Conservation (phyloP, 2,329 filamentous ascomycete genomes). For the Beauveria australis region DNA sequence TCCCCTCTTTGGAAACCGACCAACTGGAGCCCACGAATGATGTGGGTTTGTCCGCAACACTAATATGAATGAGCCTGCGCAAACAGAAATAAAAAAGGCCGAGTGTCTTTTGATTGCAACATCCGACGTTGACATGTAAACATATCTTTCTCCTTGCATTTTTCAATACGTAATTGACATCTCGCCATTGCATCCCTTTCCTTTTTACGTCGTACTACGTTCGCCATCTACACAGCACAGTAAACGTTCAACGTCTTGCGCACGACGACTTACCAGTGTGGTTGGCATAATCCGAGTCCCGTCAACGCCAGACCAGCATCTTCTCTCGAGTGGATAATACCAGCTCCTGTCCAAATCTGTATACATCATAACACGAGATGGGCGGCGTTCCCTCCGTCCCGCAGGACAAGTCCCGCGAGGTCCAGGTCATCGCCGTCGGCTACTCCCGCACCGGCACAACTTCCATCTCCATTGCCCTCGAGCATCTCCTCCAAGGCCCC, state of each 20-base stretch:
- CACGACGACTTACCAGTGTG: too few relatives aligned
- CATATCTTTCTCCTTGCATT: too few relatives aligned
- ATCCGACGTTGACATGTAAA: too few relatives aligned
- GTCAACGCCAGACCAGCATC: too few relatives aligned
- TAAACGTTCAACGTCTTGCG: too few relatives aligned
- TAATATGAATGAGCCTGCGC: not conserved
- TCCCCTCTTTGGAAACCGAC: not conserved
- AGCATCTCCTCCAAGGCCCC: slow-evolving; percentile 38
- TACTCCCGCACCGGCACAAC: slow-evolving; percentile 41
- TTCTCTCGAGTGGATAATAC: too few relatives aligned
- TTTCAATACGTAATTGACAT: too few relatives aligned
- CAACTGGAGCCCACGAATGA: not conserved
- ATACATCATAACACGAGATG: slow-evolving; percentile 12
- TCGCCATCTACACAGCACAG: too few relatives aligned
- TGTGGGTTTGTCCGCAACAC: not conserved
- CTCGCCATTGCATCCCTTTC: too few relatives aligned
- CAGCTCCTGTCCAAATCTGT: not conserved
- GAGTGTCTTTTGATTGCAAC: not conserved
- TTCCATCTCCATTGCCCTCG: slow-evolving; percentile 39
- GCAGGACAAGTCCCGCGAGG: slow-evolving; percentile 20
- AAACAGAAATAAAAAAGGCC: not conserved
- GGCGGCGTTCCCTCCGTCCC: slow-evolving; percentile 24
- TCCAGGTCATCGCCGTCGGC: slow-evolving; percentile 35
- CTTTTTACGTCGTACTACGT: too few relatives aligned
- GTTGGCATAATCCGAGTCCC: too few relatives aligned